Percentiles rank a stretch among this genome's conserved stretches.
These are phyloP conservation scores for Buxus sempervirens DNA, from an alignment of 164 flowering plant genomes.

Conservation along the genomic window DNA sequence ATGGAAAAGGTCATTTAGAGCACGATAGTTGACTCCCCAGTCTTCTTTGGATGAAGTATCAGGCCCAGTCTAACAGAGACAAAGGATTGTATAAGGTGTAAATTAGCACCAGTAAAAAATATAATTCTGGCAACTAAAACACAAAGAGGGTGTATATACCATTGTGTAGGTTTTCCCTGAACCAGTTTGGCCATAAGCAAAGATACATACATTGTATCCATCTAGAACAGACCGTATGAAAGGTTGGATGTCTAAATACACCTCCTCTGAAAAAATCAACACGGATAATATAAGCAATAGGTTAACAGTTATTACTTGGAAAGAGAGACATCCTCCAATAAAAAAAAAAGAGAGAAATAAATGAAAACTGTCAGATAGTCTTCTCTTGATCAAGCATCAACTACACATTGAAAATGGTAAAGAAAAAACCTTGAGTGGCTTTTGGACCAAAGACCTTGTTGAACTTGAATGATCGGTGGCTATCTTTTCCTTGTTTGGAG, in stretches of 20 bases:
- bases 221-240: slow-evolving; percentile 87
- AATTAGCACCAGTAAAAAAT: neutral
- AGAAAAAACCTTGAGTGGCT: slow-evolving; percentile 71
- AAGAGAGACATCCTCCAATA: neutral
- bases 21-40: slow-evolving; percentile 77
- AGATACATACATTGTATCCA: slow-evolving; percentile 94
- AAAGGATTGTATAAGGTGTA: neutral
- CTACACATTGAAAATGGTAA: neutral
- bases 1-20: slow-evolving; percentile 58
- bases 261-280: slow-evolving; percentile 59
- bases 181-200: slow-evolving; percentile 99
- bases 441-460: slow-evolving; percentile 82
- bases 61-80: slow-evolving; percentile 48
- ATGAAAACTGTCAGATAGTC: neutral
- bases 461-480: slow-evolving; percentile 70
- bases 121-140: neutral
- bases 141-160: slow-evolving; percentile 36
- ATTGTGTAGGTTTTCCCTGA: slow-evolving; percentile 95
- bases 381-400: neutral
- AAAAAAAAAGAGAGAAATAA: neutral
- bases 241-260: slow-evolving; percentile 84
- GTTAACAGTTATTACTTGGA: neutral
- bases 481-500: slow-evolving; percentile 77
- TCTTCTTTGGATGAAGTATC: slow-evolving; percentile 36
- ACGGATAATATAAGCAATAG: slow-evolving; percentile 4